Evolutionary conservation across 1,284 basidiomycete genomes (phyloP).

Genomic region (Cryptococcus sp.): DNA sequence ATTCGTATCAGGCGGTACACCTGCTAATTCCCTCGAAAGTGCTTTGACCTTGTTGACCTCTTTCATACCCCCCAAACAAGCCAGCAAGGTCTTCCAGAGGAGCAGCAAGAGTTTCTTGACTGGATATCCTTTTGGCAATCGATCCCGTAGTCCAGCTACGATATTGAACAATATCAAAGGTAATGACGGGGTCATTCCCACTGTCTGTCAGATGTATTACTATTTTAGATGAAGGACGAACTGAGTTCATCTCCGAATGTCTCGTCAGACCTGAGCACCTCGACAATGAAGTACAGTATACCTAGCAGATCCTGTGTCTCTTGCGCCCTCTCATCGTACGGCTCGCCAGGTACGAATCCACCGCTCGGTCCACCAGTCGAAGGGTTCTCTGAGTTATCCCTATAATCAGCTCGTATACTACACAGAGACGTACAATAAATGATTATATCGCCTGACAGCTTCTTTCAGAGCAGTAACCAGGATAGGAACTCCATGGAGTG

Average conservation of each 20-base stretch:
- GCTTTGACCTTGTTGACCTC: constrained; percentile 81
- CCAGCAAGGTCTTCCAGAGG: constrained; percentile 90
- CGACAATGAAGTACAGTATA: constrained; percentile 89
- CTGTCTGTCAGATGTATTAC: constrained; percentile 49
- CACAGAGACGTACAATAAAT: constrained; percentile 24
- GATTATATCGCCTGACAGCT: constrained; percentile 72
- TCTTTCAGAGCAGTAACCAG: constrained; percentile 87
- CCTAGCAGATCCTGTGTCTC: constrained; percentile 88
- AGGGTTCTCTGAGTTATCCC: constrained; percentile 12
- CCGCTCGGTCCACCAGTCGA: background rate
- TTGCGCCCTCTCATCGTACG: constrained; percentile 55
- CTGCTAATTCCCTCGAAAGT: constrained; percentile 75
- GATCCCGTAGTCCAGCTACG: constrained; percentile 84
- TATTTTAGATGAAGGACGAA: constrained; percentile 52
- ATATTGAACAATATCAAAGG: constrained; percentile 89
- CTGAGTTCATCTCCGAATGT: constrained; percentile 93
- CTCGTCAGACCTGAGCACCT: constrained; percentile 84
- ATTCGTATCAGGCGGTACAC: constrained; percentile 59
- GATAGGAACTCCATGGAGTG: constrained; percentile 75
- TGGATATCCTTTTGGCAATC: constrained; percentile 90
- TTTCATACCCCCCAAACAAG: constrained; percentile 85
- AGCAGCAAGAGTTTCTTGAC: constrained; percentile 97
- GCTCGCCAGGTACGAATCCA: constrained; percentile 26
- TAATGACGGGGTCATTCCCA: constrained; percentile 90
- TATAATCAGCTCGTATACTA: background rate